A percentile compares a stretch with the other conserved stretches of the same genome.
Evolutionary conservation across 1,139 yeast genomes (phyloP).

Genomic region (Candida glucosophila): DNA sequence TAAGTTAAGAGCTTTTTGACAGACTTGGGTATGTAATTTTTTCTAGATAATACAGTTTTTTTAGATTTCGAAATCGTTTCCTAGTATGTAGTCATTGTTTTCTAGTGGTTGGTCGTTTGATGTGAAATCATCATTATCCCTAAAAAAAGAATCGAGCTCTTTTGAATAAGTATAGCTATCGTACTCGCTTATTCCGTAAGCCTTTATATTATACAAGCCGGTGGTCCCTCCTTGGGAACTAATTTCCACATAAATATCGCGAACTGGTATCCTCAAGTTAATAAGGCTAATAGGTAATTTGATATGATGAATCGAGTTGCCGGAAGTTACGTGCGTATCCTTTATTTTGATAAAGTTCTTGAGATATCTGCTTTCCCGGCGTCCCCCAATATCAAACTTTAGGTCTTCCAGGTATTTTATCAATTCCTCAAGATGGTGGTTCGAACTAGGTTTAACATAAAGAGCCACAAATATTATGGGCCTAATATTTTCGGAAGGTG

Average conservation of each 20-base stretch:
- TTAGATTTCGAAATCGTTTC: constrained; percentile 1
- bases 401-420: constrained; percentile 12
- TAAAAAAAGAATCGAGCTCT: constrained; percentile 14
- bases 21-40: no score
- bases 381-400: constrained; percentile 7
- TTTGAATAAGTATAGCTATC: constrained; percentile 19
- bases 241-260: constrained; percentile 30
- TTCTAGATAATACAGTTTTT: no score
- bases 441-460: constrained; percentile 23
- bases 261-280: constrained; percentile 23
- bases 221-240: constrained; percentile 11
- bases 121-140: no score
- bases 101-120: constrained; percentile 12
- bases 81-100: constrained; percentile 1
- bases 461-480: no score
- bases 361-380: constrained; percentile 15
- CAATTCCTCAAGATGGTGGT: constrained; percentile 9
- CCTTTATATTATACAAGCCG: constrained; percentile 22
- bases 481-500: constrained; percentile 2
- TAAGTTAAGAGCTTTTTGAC: no score
- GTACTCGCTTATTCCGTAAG: constrained; percentile 31
- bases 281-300: constrained; percentile 27
- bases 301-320: constrained; percentile 18
- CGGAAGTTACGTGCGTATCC: constrained; percentile 11
- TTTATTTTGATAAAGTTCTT: constrained; percentile 26